phyloP scores from a whole-genome alignment of 192 early-diverging fungal genomes.

The Linnemannia hyalina region DNA sequence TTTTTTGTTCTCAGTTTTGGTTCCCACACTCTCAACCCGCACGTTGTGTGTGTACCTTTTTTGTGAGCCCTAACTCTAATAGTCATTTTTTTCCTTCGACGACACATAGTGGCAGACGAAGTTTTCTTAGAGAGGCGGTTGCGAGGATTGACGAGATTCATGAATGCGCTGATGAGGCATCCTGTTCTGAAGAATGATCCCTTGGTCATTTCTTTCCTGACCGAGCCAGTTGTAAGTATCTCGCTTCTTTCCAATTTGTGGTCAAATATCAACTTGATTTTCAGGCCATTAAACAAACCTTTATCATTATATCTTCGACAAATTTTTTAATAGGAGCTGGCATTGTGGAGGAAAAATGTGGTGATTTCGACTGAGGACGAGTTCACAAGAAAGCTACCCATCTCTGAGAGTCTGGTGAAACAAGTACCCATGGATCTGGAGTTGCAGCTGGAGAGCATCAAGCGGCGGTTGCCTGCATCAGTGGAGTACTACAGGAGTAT shows the following conservation, averaged over 20 bases:
- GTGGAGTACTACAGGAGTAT: conserved; percentile 71
- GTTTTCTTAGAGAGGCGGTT: conserved; percentile 78
- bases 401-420: conserved; percentile 27
- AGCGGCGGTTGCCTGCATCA: conserved; percentile 54
- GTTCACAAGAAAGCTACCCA: conserved; percentile 43
- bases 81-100: conserved; percentile 1
- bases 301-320: neutral
- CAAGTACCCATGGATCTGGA: conserved; percentile 61
- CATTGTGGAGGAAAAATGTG: conserved; percentile 67
- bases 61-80: neutral
- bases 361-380: conserved; percentile 70
- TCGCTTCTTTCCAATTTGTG: neutral
- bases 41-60: neutral
- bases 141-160: conserved; percentile 76
- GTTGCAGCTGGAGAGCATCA: conserved; percentile 60
- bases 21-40: neutral
- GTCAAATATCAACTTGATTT: neutral
- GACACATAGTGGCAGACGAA: conserved; percentile 61
- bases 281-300: neutral
- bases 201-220: conserved; percentile 72
- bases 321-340: conserved; percentile 63
- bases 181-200: conserved; percentile 75
- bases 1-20: neutral
- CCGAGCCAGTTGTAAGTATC: conserved; percentile 68
- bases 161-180: conserved; percentile 82